Evolutionary conservation across 225 moss, liverwort and hornwort species (phyloP).

Genomic region (Sphagnum tenellum): DNA sequence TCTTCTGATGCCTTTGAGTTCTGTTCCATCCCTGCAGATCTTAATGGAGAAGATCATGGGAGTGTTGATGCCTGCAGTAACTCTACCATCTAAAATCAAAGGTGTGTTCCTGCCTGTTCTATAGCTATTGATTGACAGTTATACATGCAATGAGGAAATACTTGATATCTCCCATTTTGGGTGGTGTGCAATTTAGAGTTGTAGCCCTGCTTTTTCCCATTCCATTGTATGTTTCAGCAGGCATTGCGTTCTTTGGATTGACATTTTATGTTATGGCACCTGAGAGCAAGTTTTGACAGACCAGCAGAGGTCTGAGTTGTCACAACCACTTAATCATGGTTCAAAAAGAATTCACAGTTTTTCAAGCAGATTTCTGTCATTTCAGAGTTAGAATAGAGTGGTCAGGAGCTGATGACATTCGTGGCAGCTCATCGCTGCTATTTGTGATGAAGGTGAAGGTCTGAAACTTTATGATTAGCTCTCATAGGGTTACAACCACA

Average conservation of each 20-base stretch:
- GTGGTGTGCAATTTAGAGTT: neutral
- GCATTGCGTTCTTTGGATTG: neutral
- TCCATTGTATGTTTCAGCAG: neutral
- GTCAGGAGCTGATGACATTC: neutral
- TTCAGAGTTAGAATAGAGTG: too few relatives aligned
- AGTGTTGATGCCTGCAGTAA: constrained; percentile 73
- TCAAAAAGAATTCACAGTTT: too few relatives aligned
- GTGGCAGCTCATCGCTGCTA: too few relatives aligned
- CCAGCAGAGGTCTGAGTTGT: neutral
- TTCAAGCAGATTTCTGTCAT: too few relatives aligned
- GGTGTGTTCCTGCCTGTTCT: constrained; percentile 25
- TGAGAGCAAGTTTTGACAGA: neutral
- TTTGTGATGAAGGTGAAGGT: too few relatives aligned
- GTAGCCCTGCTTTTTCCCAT: neutral
- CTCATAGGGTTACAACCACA: too few relatives aligned
- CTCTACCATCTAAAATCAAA: constrained; percentile 45
- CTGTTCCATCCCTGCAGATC: constrained; percentile 39
- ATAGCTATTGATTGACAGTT: neutral
- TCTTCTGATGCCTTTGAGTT: too few relatives aligned
- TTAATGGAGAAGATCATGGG: constrained; percentile 99
- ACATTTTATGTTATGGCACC: neutral
- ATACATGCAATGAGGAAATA: neutral
- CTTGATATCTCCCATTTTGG: too few relatives aligned
- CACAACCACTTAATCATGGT: too few relatives aligned
- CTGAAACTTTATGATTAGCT: too few relatives aligned